A percentile compares a stretch with the other conserved stretches of the same genome.
phyloP scores from a whole-genome alignment of 768 basidiomycete genomes.

The Podaxis mareebaensis region DNA sequence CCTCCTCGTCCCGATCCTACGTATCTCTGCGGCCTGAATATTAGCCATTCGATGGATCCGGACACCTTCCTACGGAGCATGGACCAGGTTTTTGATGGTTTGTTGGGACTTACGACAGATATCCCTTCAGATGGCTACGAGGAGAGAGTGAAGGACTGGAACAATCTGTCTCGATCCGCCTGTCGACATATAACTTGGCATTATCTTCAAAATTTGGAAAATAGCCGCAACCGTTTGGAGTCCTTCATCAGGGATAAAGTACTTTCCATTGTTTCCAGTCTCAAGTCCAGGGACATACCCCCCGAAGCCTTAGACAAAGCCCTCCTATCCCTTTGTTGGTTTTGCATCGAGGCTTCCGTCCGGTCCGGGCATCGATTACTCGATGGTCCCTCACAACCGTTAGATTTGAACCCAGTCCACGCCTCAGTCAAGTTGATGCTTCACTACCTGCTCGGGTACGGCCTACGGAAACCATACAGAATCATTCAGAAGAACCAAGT shows the following conservation, averaged over 20 bases:
- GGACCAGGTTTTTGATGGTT: constrained; percentile 7
- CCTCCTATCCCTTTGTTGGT: constrained; percentile 12
- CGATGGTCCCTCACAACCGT: background rate
- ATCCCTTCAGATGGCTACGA: constrained; percentile 14
- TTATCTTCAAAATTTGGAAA: background rate
- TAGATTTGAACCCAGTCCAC: constrained; percentile 6
- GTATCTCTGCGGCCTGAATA: constrained; percentile 6
- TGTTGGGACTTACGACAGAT: constrained; percentile 5
- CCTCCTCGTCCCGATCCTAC: constrained; percentile 5
- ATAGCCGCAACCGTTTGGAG: background rate
- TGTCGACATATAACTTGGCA: constrained; percentile 11
- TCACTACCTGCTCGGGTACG: constrained; percentile 8
- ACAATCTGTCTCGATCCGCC: constrained; percentile 2
- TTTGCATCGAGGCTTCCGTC: constrained; percentile 13
- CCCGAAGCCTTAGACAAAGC: background rate
- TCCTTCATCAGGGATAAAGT: constrained; percentile 3
- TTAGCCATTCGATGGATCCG: constrained; percentile 1
- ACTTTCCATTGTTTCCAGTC: background rate
- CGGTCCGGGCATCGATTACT: constrained; percentile 8
- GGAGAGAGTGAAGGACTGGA: constrained; percentile 12
- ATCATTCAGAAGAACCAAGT: constrained; percentile 3
- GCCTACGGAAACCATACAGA: constrained; percentile 8
- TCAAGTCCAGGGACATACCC: constrained; percentile 2
- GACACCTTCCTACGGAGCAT: constrained; percentile 4
- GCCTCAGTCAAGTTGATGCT: constrained; percentile 9